Conservation (phyloP, 169 alveolate species). For the Eimeria acervulina region DNA sequence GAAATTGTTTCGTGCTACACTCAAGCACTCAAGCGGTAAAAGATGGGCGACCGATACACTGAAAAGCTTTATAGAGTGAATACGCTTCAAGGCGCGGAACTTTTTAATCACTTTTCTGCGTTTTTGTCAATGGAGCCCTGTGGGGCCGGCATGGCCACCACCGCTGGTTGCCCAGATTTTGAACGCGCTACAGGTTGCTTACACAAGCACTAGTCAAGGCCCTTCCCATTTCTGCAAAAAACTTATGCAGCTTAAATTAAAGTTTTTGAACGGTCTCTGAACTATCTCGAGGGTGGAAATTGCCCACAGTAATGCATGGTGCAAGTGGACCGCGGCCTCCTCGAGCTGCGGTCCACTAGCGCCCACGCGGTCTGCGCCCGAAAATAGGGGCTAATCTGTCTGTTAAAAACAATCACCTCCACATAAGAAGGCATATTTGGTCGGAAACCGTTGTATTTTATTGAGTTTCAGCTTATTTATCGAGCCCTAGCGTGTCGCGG, state of each 20-base stretch:
- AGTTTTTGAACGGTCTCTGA: not conserved
- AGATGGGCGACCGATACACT: not conserved
- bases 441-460: not conserved
- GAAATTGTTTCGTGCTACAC: not conserved
- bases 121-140: not conserved
- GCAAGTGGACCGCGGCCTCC: not conserved
- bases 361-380: not conserved
- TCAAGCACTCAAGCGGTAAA: too few species aligned
- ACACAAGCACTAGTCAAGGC: not conserved
- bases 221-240: not conserved
- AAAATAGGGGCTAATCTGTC: not conserved
- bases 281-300: not conserved
- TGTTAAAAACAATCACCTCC: not conserved
- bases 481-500: not conserved
- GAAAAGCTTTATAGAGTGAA: not conserved
- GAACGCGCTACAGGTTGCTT: not conserved
- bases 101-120: not conserved
- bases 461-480: not conserved
- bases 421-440: not conserved
- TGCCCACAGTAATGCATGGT: not conserved
- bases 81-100: not conserved
- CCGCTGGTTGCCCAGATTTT: not conserved
- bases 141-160: conserved; percentile 59
- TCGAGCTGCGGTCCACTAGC: conserved; percentile 5
- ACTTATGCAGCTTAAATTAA: not conserved